Evolutionary conservation across 164 flowering plant species (phyloP).

Genomic region (Akebia trifoliata): DNA sequence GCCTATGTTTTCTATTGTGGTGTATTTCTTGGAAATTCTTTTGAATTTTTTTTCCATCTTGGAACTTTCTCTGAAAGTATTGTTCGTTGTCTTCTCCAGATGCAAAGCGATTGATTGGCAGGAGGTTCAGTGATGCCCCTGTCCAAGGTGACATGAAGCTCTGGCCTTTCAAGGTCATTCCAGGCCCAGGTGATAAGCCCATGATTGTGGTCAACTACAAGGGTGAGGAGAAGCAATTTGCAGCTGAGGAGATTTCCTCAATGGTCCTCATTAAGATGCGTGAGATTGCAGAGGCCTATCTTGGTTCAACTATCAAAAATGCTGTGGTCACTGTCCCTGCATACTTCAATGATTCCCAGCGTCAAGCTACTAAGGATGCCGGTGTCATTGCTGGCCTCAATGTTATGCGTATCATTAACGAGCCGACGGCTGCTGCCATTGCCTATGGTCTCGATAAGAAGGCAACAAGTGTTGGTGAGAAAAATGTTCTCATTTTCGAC

Average conservation of each 20-base stretch:
- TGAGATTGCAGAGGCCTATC: conserved; percentile 44
- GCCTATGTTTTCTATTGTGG: too few relatives aligned
- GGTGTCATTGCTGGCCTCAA: conserved; percentile 39
- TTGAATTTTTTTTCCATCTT: neutral
- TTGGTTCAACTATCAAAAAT: conserved; percentile 31
- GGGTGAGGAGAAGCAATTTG: conserved; percentile 28
- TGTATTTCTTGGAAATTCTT: too few relatives aligned
- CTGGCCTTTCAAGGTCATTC: conserved; percentile 36
- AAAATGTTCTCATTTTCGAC: conserved; percentile 35
- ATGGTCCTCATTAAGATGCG: conserved; percentile 43
- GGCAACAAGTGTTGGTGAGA: conserved; percentile 32
- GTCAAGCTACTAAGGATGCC: conserved; percentile 45
- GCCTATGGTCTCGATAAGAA: conserved; percentile 49
- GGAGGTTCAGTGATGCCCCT: conserved; percentile 31
- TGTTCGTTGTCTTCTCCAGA: conserved; percentile 15
- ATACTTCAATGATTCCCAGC: conserved; percentile 35
- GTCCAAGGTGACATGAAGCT: conserved; percentile 39
- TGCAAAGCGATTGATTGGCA: conserved; percentile 48
- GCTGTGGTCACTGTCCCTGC: conserved; percentile 39
- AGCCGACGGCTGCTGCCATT: conserved; percentile 53
- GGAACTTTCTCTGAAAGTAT: neutral
- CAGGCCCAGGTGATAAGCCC: conserved; percentile 37
- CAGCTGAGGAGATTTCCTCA: conserved; percentile 36
- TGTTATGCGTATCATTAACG: conserved; percentile 38
- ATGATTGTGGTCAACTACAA: conserved; percentile 29